phyloP scores from a whole-genome alignment of 257 asterid species.

The Ehretia macrophylla region DNA sequence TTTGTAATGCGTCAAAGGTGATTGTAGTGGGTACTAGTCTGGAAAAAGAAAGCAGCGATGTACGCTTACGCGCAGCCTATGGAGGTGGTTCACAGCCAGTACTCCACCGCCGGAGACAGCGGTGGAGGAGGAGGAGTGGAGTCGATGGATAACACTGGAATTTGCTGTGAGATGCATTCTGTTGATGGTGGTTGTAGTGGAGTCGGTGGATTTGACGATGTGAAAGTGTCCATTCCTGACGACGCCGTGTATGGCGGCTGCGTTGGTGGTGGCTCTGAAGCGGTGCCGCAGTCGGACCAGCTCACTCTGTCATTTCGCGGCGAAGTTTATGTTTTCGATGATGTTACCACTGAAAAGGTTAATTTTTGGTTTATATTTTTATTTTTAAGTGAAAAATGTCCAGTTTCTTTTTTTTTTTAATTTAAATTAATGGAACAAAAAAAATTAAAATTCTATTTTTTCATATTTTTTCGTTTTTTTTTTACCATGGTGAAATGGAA shows the following conservation, averaged over 20 bases:
- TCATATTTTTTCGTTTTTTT: no score
- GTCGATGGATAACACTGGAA: constrained; percentile 11
- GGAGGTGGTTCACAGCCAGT: constrained; percentile 8
- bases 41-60: constrained; percentile 7
- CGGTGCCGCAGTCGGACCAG: constrained; percentile 21
- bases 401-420: no score
- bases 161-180: not conserved
- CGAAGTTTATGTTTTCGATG: constrained; percentile 36
- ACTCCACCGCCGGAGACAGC: constrained; percentile 10
- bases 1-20: not conserved
- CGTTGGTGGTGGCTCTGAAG: not conserved
- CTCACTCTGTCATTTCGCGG: constrained; percentile 41
- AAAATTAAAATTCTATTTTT: no score
- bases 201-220: constrained; percentile 21
- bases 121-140: constrained; percentile 14
- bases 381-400: no score
- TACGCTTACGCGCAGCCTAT: constrained; percentile 19
- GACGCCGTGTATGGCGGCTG: constrained; percentile 18
- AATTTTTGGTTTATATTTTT: not conserved
- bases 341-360: constrained; percentile 36
- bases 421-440: no score
- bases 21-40: not conserved
- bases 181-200: constrained; percentile 13
- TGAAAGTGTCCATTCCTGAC: constrained; percentile 18
- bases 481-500: no score